phyloP scores from a whole-genome alignment of 768 basidiomycete genomes.

The Dentipellis fragilis region DNA sequence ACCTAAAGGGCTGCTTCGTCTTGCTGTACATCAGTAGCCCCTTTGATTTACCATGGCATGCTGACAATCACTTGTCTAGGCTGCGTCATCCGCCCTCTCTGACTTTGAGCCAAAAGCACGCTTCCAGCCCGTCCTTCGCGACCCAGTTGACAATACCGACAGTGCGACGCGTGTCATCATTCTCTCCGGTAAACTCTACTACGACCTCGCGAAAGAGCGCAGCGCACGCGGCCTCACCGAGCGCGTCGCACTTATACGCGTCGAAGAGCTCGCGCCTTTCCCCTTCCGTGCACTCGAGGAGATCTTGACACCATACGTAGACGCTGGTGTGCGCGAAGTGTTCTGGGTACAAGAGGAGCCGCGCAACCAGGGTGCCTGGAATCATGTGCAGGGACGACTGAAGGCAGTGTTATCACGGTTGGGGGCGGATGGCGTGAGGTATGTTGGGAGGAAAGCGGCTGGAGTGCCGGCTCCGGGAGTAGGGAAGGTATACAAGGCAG shows the following conservation, averaged over 20 bases:
- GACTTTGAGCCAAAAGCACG: conserved; percentile 49
- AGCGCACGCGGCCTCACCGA: conserved; percentile 34
- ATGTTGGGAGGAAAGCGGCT: conserved; percentile 60
- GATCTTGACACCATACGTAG: conserved; percentile 35
- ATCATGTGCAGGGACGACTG: conserved; percentile 54
- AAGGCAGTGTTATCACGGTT: conserved; percentile 35
- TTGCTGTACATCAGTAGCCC: conserved; percentile 41
- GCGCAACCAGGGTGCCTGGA: conserved; percentile 76
- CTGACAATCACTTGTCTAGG: conserved; percentile 29
- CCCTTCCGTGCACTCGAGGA: conserved; percentile 50
- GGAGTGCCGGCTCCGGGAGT: conserved; percentile 73
- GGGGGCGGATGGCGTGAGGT: conserved; percentile 31
- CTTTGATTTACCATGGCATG: background rate
- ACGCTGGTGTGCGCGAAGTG: conserved; percentile 25
- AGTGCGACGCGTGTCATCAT: conserved; percentile 58
- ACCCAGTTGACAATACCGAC: conserved; percentile 28
- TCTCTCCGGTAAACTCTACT: conserved; percentile 79
- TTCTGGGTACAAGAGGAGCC: conserved; percentile 85
- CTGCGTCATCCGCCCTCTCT: conserved; percentile 55
- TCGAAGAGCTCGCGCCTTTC: conserved; percentile 86
- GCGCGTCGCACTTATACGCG: conserved; percentile 57
- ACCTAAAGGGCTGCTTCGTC: conserved; percentile 74
- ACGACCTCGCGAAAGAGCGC: conserved; percentile 72
- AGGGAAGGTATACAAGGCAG: conserved; percentile 52
- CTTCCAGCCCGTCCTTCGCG: conserved; percentile 63